Conservation (phyloP, 1,284 basidiomycete species). For the Trametes versicolor region DNA sequence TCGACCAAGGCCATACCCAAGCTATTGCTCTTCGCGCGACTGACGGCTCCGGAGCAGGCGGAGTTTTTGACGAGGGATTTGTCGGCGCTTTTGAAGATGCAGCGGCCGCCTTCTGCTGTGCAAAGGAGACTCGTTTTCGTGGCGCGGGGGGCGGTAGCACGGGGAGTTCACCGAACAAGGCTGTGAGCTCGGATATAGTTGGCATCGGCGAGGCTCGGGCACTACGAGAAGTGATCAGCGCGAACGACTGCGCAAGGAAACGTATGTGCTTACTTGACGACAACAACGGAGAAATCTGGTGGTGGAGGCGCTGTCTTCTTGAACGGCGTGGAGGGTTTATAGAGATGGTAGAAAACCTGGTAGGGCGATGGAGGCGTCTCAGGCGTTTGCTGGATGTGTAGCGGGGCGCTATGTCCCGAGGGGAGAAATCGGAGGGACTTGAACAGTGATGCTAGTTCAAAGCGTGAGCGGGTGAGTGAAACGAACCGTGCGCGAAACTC, state of each 20-base stretch:
- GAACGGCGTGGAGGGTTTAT: slow-evolving; percentile 90
- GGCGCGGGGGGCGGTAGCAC: slow-evolving; percentile 55
- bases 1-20: slow-evolving; percentile 33
- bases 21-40: slow-evolving; percentile 24
- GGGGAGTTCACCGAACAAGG: slow-evolving; percentile 72
- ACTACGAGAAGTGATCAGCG: slow-evolving; percentile 49
- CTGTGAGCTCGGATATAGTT: slow-evolving; percentile 71
- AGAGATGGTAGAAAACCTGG: slow-evolving; percentile 89
- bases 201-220: slow-evolving; percentile 80
- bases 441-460: slow-evolving; percentile 70
- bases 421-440: slow-evolving; percentile 79
- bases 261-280: slow-evolving; percentile 76
- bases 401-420: slow-evolving; percentile 61
- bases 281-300: slow-evolving; percentile 90
- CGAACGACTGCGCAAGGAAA: not conserved
- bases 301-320: slow-evolving; percentile 81
- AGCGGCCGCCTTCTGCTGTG: slow-evolving; percentile 36
- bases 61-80: not conserved
- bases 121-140: slow-evolving; percentile 39
- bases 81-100: slow-evolving; percentile 18
- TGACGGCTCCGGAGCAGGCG: slow-evolving; percentile 18
- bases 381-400: slow-evolving; percentile 37
- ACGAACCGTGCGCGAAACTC: slow-evolving; percentile 30
- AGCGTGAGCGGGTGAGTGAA: slow-evolving; percentile 9
- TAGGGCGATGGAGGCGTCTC: slow-evolving; percentile 65